Percentiles rank a stretch among this genome's conserved stretches.
Evolutionary conservation across 2,329 filamentous ascomycete genomes (phyloP).

Genomic region (Alternaria rosae): DNA sequence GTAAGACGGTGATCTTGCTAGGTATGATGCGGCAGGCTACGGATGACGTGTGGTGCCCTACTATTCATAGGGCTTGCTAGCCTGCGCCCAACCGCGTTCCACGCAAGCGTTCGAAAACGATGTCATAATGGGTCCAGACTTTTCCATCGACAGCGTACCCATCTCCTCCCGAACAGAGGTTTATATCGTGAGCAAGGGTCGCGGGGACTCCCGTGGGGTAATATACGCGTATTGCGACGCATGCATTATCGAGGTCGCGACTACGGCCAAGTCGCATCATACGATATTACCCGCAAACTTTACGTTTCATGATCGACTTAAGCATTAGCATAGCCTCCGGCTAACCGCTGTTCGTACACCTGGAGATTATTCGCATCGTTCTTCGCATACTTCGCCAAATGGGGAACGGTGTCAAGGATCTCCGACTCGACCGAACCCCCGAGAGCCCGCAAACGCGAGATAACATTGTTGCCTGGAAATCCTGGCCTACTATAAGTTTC

Average conservation of each 20-base stretch:
- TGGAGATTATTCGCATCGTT: neutral
- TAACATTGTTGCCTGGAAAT: conserved; percentile 20
- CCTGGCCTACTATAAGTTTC: conserved; percentile 18
- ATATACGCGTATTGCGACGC: neutral
- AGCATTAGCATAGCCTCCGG: conserved; percentile 7
- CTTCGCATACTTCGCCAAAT: conserved; percentile 13
- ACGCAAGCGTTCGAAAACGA: conserved; percentile 8
- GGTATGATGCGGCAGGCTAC: conserved; percentile 7
- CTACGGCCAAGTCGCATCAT: neutral
- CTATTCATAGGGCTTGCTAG: conserved; percentile 18
- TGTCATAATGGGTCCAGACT: conserved; percentile 1
- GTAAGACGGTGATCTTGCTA: neutral
- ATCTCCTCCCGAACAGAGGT: neutral
- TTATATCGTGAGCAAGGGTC: neutral
- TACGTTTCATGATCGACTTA: neutral
- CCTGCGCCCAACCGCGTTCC: conserved; percentile 12
- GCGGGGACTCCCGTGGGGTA: neutral
- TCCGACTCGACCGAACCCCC: conserved; percentile 4
- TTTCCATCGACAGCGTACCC: neutral
- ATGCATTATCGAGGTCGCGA: neutral
- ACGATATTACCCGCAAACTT: conserved; percentile 1
- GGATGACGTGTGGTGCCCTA: conserved; percentile 21
- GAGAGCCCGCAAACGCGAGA: neutral
- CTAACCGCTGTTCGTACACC: neutral
- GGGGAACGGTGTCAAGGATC: conserved; percentile 4